A percentile compares a stretch with the other conserved stretches of the same genome.
Evolutionary conservation across 192 early-diverging fungal species (phyloP).

Genomic region (Podila verticillata): DNA sequence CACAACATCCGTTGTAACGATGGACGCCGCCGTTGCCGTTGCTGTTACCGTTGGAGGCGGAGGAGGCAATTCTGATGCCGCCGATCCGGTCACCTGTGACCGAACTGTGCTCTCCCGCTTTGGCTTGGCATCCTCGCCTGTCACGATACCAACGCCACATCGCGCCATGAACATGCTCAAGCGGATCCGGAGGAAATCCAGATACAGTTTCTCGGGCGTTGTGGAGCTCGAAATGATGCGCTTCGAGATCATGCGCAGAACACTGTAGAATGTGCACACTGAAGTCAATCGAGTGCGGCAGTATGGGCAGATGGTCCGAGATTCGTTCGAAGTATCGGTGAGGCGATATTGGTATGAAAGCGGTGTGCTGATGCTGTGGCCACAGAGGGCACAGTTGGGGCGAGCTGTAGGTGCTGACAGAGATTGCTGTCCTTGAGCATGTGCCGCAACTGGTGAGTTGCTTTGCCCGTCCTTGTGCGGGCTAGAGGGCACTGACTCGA

Average conservation of each 20-base stretch:
- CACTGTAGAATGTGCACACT: slow-evolving; percentile 50
- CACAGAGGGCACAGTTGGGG: slow-evolving; percentile 46
- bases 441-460: slow-evolving; percentile 2
- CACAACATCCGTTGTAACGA: slow-evolving; percentile 3
- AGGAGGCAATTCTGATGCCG: neutral
- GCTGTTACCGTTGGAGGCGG: neutral
- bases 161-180: slow-evolving; percentile 53
- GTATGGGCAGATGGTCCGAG: slow-evolving; percentile 40
- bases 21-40: neutral
- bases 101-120: slow-evolving; percentile 21
- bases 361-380: slow-evolving; percentile 26
- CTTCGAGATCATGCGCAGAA: slow-evolving; percentile 50
- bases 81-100: neutral
- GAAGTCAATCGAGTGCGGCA: slow-evolving; percentile 44
- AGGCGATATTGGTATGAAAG: slow-evolving; percentile 48
- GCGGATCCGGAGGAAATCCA: slow-evolving; percentile 46
- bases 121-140: slow-evolving; percentile 32
- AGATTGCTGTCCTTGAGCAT: slow-evolving; percentile 7
- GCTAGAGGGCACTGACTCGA: slow-evolving; percentile 30
- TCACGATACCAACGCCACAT: slow-evolving; percentile 49
- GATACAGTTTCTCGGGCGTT: slow-evolving; percentile 45
- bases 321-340: slow-evolving; percentile 36
- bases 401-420: neutral
- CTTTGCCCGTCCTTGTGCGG: slow-evolving; percentile 5
- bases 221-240: slow-evolving; percentile 41